Percentiles rank a stretch among this genome's conserved stretches.
Conservation (phyloP, 2,329 filamentous ascomycete genomes). For the Scleromitrula shiraiana region DNA sequence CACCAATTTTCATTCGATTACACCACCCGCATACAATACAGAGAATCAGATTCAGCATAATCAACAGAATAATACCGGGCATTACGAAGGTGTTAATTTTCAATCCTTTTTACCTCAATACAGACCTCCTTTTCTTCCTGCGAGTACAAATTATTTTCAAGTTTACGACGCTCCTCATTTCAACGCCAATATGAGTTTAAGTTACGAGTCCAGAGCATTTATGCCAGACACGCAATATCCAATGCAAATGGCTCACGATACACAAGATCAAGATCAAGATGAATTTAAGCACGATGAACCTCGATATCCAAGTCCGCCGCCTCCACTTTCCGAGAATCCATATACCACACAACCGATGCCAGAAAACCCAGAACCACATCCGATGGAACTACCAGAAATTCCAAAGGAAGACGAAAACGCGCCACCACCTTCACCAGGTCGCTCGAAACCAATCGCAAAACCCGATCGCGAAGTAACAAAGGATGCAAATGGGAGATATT, state of each 20-base stretch:
- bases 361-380: slow-evolving; percentile 14
- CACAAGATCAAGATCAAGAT: slow-evolving; percentile 25
- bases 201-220: slow-evolving; percentile 24
- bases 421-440: slow-evolving; percentile 24
- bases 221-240: slow-evolving; percentile 21
- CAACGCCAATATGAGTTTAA: slow-evolving; percentile 21
- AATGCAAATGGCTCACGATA: slow-evolving; percentile 24
- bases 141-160: slow-evolving; percentile 1
- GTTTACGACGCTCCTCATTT: background rate
- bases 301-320: slow-evolving; percentile 27
- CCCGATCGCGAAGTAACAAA: slow-evolving; percentile 49
- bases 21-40: slow-evolving; percentile 1
- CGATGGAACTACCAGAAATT: slow-evolving; percentile 24
- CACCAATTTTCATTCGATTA: background rate
- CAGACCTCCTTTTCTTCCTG: background rate
- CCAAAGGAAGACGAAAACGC: slow-evolving; percentile 26
- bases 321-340: slow-evolving; percentile 24
- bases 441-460: slow-evolving; percentile 47
- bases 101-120: background rate
- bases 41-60: slow-evolving; percentile 2
- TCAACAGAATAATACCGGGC: background rate
- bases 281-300: slow-evolving; percentile 22
- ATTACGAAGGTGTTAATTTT: slow-evolving; percentile 7
- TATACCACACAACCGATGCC: slow-evolving; percentile 23
- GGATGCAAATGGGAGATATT: slow-evolving; percentile 66